phyloP scores from a whole-genome alignment of 2,329 filamentous ascomycete species.

The Monosporascus sp. region DNA sequence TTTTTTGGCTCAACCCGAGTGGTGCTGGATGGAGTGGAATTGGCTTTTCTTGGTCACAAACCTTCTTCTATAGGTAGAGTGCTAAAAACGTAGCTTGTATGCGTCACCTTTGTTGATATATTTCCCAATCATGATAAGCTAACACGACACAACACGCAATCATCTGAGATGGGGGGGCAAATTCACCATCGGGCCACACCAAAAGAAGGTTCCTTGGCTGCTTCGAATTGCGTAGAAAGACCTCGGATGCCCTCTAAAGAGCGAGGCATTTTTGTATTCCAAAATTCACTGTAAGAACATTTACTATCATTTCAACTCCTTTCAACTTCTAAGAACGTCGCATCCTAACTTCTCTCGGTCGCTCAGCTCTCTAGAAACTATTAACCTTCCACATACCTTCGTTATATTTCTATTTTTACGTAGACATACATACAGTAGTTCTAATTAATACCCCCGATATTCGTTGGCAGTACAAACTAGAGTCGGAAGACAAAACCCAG shows the following conservation, averaged over 20 bases:
- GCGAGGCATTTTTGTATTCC: too few relatives aligned
- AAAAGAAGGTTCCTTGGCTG: neutral
- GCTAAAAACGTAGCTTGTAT: neutral
- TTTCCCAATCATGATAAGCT: neutral
- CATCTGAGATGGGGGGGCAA: neutral
- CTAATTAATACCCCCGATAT: neutral
- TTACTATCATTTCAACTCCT: too few relatives aligned
- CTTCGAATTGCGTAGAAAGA: neutral
- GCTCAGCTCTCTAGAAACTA: too few relatives aligned
- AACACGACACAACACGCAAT: neutral
- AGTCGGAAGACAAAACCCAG: neutral
- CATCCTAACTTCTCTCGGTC: neutral
- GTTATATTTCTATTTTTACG: neutral
- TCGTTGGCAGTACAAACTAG: neutral
- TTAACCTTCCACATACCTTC: neutral
- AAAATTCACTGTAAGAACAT: too few relatives aligned
- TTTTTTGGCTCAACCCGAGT: neutral
- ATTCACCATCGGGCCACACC: neutral
- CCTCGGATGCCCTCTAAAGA: neutral
- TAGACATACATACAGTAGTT: neutral
- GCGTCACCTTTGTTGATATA: neutral
- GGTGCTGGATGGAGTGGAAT: neutral
- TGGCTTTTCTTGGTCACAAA: neutral
- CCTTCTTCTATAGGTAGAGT: too few relatives aligned
- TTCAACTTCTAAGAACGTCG: too few relatives aligned